phyloP scores from a whole-genome alignment of 495 filamentous ascomycete species.

The Annulohypoxylon bovei region DNA sequence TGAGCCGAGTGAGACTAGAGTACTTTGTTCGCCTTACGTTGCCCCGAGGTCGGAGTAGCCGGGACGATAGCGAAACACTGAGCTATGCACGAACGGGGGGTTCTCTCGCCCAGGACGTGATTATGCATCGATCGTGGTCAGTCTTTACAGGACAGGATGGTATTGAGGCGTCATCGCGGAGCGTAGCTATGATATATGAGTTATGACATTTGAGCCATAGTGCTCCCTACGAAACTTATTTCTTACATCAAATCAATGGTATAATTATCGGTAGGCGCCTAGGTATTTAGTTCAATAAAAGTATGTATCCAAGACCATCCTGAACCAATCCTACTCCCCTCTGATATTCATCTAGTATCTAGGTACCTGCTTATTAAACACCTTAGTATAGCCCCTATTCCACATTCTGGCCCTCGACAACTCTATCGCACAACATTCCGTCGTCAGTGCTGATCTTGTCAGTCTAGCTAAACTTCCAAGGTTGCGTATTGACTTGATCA shows the following conservation, averaged over 20 bases:
- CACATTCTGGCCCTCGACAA: no score
- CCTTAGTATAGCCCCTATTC: no score
- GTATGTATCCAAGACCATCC: no score
- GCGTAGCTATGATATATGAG: not conserved
- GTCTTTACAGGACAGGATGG: not conserved
- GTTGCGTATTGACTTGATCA: no score
- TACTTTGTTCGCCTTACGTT: not conserved
- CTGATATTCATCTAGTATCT: no score
- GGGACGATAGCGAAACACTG: not conserved
- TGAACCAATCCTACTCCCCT: no score
- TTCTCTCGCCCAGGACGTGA: not conserved
- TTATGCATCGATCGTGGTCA: not conserved
- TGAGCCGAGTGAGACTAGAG: not conserved
- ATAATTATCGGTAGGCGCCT: not conserved
- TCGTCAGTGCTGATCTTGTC: no score
- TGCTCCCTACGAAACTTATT: not conserved
- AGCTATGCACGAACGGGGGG: not conserved
- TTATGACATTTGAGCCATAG: not conserved
- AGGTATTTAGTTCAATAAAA: not conserved
- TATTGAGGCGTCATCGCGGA: not conserved
- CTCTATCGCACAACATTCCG: no score
- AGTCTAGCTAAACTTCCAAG: no score
- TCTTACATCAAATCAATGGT: not conserved
- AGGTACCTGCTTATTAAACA: no score
- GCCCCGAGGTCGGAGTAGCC: not conserved